Base-by-base conservation (phyloP, 106 monocot genomes). In the Cymbidium sinense region DNA sequence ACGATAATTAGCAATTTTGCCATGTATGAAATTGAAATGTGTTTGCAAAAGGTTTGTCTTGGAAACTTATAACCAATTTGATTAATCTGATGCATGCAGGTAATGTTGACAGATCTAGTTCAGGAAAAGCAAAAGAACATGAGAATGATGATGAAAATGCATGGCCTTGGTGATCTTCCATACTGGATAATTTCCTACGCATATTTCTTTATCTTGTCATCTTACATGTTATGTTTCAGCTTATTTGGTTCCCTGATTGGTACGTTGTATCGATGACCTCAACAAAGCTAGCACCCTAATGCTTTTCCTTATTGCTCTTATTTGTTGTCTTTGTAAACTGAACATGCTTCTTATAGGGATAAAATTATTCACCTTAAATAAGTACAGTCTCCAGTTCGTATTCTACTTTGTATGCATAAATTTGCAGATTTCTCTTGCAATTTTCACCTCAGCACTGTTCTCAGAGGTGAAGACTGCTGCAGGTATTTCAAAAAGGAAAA, bases 111-210 rank as follows among this genome's bases (percentile, higher is more conserved):
- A 31, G 83, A 89, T 79, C 75, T 92, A 50, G 89, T 92, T 21
- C 84, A 89, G 35, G 89, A 92, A 83, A 89, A 92, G 83, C 85
- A 92, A 82, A 81, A 89, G n/a, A 89, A 87, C 3, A 64, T 89
- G 70, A 79, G 78, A 71, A 87, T 89, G 15, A 85, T 92, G 85
- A 92, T 92, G 92, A 92, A 92, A 80, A 92, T 92, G 92, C 89
- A 92, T 78, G 92, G 92, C 10, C 92, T 92, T 43, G 85, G 82
- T 55, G 89, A 92, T 85, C 74, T 83, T 18, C 81, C 92, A 31
- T 92, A 92, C 70, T 83, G 86, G 89, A 50, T 85, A 12, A 87
- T 92, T 36, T 82, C 87, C 70, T 92, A 92, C 76, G 77, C 35
- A 23, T 92, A 92, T 78, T 92, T 92, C 75, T 72, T 92, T 21